Evolutionary conservation across 2,329 filamentous ascomycete species (phyloP).

Genomic region (Pleurostoma richardsiae): DNA sequence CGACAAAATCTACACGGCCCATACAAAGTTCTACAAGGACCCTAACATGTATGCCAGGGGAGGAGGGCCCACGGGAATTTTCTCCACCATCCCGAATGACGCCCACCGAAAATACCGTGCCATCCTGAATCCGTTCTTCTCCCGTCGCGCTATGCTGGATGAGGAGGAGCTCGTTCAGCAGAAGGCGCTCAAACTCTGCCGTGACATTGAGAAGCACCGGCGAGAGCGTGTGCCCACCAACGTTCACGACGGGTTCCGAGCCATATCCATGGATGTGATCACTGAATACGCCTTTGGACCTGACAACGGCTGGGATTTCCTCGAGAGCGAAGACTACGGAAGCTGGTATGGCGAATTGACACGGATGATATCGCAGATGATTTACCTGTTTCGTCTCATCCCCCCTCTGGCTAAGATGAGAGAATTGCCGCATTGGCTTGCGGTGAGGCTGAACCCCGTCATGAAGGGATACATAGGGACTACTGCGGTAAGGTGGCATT

Average conservation of each 20-base stretch:
- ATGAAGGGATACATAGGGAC: not conserved
- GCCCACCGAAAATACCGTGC: conserved; percentile 11
- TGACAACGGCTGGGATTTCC: conserved; percentile 17
- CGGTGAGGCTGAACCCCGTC: not conserved
- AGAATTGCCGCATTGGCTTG: not conserved
- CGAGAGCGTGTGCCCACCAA: conserved; percentile 12
- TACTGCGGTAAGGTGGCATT: not conserved
- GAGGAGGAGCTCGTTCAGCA: conserved; percentile 17
- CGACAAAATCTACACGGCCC: conserved; percentile 13
- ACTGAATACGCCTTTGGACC: conserved; percentile 21
- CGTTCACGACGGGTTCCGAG: conserved; percentile 17
- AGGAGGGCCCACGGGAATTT: conserved; percentile 7
- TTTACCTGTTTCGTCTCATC: not conserved
- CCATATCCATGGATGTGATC: conserved; percentile 20
- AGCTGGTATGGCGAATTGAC: conserved; percentile 18
- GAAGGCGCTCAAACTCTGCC: not conserved
- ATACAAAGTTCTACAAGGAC: conserved; percentile 12
- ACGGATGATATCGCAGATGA: conserved; percentile 6
- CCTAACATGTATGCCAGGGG: conserved; percentile 10
- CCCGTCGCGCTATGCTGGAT: conserved; percentile 16
- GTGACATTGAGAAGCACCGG: conserved; percentile 3
- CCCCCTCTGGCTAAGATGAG: not conserved
- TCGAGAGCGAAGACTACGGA: conserved; percentile 18
- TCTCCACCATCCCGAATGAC: conserved; percentile 11
- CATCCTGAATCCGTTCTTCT: conserved; percentile 20